A percentile compares a stretch with the other conserved stretches of the same genome.
Conservation (phyloP, 1,284 basidiomycete species). For the Agroathelia rolfsii region DNA sequence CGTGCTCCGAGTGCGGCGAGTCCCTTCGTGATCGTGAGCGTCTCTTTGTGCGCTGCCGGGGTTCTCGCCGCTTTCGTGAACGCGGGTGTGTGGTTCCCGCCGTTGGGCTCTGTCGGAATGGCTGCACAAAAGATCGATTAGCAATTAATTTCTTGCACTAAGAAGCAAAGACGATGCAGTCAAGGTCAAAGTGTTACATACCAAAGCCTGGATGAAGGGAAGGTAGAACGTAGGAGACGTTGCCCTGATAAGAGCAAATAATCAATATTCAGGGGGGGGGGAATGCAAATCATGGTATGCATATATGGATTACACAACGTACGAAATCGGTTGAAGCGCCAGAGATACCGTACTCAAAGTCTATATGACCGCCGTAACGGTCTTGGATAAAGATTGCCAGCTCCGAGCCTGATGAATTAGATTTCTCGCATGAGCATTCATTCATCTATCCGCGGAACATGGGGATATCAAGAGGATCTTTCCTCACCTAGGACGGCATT, state of each 20-base stretch:
- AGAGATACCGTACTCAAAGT: constrained; percentile 17
- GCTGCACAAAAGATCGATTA: constrained; percentile 26
- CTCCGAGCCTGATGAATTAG: constrained; percentile 34
- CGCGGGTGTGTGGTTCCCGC: constrained; percentile 58
- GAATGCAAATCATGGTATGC: constrained; percentile 1
- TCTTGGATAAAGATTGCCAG: constrained; percentile 44
- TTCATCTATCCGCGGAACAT: too few species aligned
- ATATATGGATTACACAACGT: constrained; percentile 19
- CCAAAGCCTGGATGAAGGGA: constrained; percentile 55
- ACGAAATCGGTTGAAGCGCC: constrained; percentile 62
- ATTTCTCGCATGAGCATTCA: too few species aligned
- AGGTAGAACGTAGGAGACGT: constrained; percentile 61
- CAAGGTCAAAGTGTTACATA: constrained; percentile 22
- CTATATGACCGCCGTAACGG: constrained; percentile 35
- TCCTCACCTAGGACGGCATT: constrained; percentile 47
- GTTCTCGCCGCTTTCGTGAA: constrained; percentile 54
- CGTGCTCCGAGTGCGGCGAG: constrained; percentile 52
- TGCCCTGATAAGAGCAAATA: constrained; percentile 35
- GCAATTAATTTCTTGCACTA: constrained; percentile 1
- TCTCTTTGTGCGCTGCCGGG: constrained; percentile 49
- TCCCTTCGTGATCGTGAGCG: constrained; percentile 47
- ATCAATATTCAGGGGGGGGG: constrained; percentile 1
- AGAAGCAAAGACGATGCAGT: constrained; percentile 7
- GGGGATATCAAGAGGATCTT: not conserved
- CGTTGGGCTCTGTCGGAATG: constrained; percentile 51